phyloP scores from a whole-genome alignment of 495 filamentous ascomycete species.

The Xylaria venustula region DNA sequence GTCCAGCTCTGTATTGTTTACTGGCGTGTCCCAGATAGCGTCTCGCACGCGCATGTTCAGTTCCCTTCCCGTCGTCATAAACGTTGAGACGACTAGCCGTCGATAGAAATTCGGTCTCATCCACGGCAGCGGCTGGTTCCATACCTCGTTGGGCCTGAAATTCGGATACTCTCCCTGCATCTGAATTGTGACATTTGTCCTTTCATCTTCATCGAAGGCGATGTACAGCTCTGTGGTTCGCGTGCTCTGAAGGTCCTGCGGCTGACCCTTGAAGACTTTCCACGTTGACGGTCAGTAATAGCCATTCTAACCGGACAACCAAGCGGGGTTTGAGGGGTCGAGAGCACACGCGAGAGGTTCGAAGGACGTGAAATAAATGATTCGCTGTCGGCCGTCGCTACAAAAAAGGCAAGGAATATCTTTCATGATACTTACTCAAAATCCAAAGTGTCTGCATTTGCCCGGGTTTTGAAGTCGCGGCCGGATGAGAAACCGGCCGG shows the following conservation, averaged over 20 bases:
- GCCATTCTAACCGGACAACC: neutral
- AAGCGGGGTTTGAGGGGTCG: neutral
- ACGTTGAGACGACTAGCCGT: slow-evolving; percentile 30
- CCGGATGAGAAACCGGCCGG: slow-evolving; percentile 12
- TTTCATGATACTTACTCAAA: slow-evolving; percentile 9
- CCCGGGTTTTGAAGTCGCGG: slow-evolving; percentile 5
- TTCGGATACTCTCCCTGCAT: slow-evolving; percentile 27
- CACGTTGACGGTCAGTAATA: neutral
- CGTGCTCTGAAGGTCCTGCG: slow-evolving; percentile 30
- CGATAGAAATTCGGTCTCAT: slow-evolving; percentile 29
- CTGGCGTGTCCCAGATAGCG: slow-evolving; percentile 26
- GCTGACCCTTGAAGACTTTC: slow-evolving; percentile 25
- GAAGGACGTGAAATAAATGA: neutral
- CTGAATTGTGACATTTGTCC: slow-evolving; percentile 29
- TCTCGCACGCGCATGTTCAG: slow-evolving; percentile 25
- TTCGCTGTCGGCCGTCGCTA: neutral
- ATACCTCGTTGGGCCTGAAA: slow-evolving; percentile 24
- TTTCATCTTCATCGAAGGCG: slow-evolving; percentile 31
- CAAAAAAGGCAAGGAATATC: neutral
- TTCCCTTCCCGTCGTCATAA: slow-evolving; percentile 21
- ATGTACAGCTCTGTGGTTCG: slow-evolving; percentile 30
- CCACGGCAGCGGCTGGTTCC: slow-evolving; percentile 29
- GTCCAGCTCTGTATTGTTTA: slow-evolving; percentile 30
- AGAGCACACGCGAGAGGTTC: neutral
- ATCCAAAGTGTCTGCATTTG: slow-evolving; percentile 17